Base-by-base conservation (phyloP, 179 eudicot species). In the Beta lomatogona region DNA sequence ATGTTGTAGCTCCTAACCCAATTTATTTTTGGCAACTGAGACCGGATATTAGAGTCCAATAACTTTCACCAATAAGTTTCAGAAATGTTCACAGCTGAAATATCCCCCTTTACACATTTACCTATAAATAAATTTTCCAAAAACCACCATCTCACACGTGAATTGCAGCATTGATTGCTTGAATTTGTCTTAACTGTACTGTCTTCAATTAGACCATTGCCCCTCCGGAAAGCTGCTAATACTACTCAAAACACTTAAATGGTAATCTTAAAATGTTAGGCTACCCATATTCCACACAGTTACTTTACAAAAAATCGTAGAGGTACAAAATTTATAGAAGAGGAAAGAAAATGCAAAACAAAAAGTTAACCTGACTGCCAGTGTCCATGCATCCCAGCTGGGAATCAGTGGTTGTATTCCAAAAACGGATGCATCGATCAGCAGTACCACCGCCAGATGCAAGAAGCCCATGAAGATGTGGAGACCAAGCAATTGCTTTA, bases 381-480 rank as follows among this genome's bases (percentile, higher is more conserved):
- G 99, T 95, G 86, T 95, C 99, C 90, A 91, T 88, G 85, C 96
- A 94, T 63, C 93, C 91, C 81, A 94, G 87, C 81, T 94, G 95
- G 6, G 97, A 81, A 78, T 94, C 92, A 44, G 96, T 95, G 68
- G 94, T 91, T 31, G 99, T 95, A 85, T 94, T 95, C 99, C 99
- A 94, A 76, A 95, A 95, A 76, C 99, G 94, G 66, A 95, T 95
- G 86, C 99, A 95, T 61, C 97, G 86, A 82, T 95, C 99, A 86
- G 99, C 97, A 60, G 99, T 94, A 77, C 99, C 99, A 75, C 99
- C 99, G 16, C 99, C 99, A 44, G 99, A 95, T 79, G 98, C 99
- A 46, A 95, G 93, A 81, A 94, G 91, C 15, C 99, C 99, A 70
- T 95, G 89, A 77, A 92, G 89, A 89, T 95, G 99, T 69, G 99